Evolutionary conservation across 2,329 filamentous ascomycete genomes (phyloP), one percentile per base, ranked within the genome.

Genomic region (Immersiporthe knoxdaviesiana): DNA sequence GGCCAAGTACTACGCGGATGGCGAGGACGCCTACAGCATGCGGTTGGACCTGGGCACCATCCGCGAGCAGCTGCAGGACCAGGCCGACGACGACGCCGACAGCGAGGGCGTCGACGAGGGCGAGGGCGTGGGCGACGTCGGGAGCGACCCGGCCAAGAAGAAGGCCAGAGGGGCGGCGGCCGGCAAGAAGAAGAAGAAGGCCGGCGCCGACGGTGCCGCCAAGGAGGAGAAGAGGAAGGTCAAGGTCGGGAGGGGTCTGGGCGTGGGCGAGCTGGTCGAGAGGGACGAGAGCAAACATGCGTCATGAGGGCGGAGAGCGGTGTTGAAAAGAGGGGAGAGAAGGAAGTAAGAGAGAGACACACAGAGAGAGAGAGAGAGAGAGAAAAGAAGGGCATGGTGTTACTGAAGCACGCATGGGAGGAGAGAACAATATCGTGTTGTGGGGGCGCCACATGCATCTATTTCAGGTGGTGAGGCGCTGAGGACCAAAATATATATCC

Each of bases 11-110:
- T 99, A 99, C 79, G 96, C 96, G 69, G 96, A 99, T 79, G 95
- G 95, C 70, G 96, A 99, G 83, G 93, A 99, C 83, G 96, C 96
- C 50, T 97, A 90, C 78, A 92, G 90, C 77, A 99, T 99, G 96
- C 90, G 90, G 72, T 92, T 97, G 79, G 91, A 98, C 76, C 86
- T 99, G 58, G 83, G 87, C 70, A 83, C 85, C 73, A 84, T 92
- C 77, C 79, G 83, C 71, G 81, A 83, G 69, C 81, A 82, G 76
- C 76, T 83, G 66, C 78, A 84, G 60, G 82, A 80, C 30, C 81
- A 79, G 50, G 77, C 80, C 68, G 81, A 82, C 8, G 81, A 82
- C 8, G 66, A 35, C 35, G 66, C 65, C 56, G 68, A 70, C 6
- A 75, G 66, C 14, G 81, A 81, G 18, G 77, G 75, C 8, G 77